Evolutionary conservation across 1,284 basidiomycete species (phyloP).

Genomic region (Exobasidium cylindrosporum): DNA sequence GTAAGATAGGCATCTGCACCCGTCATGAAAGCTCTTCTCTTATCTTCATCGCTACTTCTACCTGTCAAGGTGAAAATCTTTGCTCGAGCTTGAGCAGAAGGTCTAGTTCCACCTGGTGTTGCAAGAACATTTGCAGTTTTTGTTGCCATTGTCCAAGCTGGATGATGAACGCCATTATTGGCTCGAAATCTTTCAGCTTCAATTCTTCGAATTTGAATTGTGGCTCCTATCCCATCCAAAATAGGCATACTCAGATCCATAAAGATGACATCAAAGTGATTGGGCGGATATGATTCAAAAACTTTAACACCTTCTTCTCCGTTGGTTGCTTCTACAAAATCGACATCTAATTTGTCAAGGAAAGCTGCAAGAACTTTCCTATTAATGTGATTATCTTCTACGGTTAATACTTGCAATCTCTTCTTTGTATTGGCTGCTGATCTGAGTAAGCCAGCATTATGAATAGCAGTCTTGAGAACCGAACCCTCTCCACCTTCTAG

Average conservation of each 20-base stretch:
- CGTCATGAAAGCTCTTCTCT: constrained; percentile 81
- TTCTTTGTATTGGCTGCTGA: constrained; percentile 5
- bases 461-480: constrained; percentile 58
- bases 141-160: neutral
- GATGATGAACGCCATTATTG: neutral
- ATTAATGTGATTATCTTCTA: constrained; percentile 52
- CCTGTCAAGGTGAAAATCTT: constrained; percentile 88
- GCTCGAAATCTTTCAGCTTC: constrained; percentile 62
- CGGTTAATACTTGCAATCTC: constrained; percentile 19
- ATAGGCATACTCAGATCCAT: constrained; percentile 90
- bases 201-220: constrained; percentile 73
- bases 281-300: constrained; percentile 63
- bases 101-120: constrained; percentile 11
- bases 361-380: constrained; percentile 67
- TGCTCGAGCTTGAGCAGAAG: constrained; percentile 23
- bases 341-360: constrained; percentile 72
- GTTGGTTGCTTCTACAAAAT: constrained; percentile 74
- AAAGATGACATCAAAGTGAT: constrained; percentile 61
- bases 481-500: constrained; percentile 59
- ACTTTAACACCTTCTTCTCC: constrained; percentile 78
- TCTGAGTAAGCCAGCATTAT: constrained; percentile 1
- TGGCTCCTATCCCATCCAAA: constrained; percentile 80
- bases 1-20: constrained; percentile 91
- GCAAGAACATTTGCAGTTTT: neutral
- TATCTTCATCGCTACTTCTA: constrained; percentile 86